phyloP scores from a whole-genome alignment of 1,284 basidiomycete genomes.

The Neotropicomus parvogracilis region DNA sequence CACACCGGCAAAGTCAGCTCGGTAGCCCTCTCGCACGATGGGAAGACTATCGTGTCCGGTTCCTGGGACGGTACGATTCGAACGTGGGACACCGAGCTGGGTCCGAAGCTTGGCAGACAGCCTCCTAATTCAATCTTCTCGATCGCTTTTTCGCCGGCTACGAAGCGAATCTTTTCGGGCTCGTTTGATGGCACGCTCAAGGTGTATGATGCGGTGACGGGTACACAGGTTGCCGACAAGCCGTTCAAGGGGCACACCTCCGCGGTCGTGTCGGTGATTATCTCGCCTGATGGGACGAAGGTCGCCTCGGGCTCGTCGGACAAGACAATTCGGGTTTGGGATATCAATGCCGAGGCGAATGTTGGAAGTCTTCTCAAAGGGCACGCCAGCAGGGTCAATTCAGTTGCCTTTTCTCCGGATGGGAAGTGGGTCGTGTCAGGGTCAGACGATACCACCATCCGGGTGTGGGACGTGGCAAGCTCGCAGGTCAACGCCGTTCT shows the following conservation, averaged over 20 bases:
- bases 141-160: neutral
- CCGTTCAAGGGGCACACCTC: neutral
- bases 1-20: neutral
- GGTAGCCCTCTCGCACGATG: neutral
- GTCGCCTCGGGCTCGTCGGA: neutral
- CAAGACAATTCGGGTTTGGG: constrained; percentile 2
- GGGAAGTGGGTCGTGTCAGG: neutral
- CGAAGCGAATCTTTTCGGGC: neutral
- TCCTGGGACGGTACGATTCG: neutral
- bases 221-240: neutral
- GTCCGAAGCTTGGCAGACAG: neutral
- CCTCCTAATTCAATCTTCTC: constrained; percentile 1
- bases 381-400: neutral
- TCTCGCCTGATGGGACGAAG: neutral
- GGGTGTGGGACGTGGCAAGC: neutral
- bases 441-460: neutral
- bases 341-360: neutral
- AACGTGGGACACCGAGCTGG: neutral
- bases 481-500: neutral
- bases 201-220: constrained; percentile 2
- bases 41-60: neutral
- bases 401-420: neutral
- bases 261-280: neutral
- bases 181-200: neutral
- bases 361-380: neutral